Evolutionary conservation across 352 stramenopile genomes (phyloP), one percentile per base, ranked within the genome.

Genomic region (Phytopythium boreale): DNA sequence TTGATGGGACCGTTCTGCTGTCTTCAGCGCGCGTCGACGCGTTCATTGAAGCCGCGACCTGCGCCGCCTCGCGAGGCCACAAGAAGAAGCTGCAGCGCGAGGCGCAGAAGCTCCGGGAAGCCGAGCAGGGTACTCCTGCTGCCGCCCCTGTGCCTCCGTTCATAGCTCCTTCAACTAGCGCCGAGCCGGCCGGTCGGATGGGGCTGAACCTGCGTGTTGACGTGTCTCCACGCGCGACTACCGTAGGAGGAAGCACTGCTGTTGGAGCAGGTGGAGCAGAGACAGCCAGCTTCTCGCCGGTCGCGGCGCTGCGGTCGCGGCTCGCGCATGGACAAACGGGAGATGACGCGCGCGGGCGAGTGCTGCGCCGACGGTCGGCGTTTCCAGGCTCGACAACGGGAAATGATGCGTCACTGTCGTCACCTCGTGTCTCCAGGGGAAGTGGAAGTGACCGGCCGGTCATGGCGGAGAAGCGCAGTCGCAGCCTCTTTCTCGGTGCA

Each of bases 1-100:
- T 95, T 2, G 76, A 89, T 52, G 84, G 84, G 26, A 43, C 47
- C 43, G 71, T 63, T 11, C 71, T 89, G 62, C 60, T 90, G 22
- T 59, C 87, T 26, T 72, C 70, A 11, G 29, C 57, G 5, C 61
- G 60, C 10, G 76, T 90, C 56, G 77, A 93, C 8, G 63, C 61
- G 56, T 77, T 95, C 56, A 61, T 92, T n/a, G 80, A 89, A 34
- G 50, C 67, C 22, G 76, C 76, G 50, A 74, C 69, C 19, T 61
- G 58, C 10, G 62, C 65, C 10, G 80, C 78, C n/a, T 89, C 80
- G 59, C 74, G 86, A 5, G 80, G 80, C 1, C 79, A 90, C 52
- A 92, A 92, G 67, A 92, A 91, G 67, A 93, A 93, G 47, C 63
- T 95, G 31, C 70, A 79, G 63, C 80, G 86, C 9, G 86, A 95